Conservation (phyloP, 2,329 filamentous ascomycete species). For the Dactylellina cionopaga region DNA sequence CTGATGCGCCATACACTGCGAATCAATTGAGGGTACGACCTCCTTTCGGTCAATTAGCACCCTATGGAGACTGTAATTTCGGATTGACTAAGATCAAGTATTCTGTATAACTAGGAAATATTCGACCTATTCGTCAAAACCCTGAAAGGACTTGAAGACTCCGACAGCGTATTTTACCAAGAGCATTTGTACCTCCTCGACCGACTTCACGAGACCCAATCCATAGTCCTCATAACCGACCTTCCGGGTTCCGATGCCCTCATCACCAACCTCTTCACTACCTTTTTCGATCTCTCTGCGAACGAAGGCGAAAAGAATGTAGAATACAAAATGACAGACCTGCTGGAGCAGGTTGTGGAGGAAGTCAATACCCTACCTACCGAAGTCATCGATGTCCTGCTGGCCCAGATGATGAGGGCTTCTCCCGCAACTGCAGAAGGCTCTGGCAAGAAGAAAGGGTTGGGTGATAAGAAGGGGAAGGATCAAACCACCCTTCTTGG, state of each 20-base stretch:
- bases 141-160: slow-evolving; percentile 54
- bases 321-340: slow-evolving; percentile 87
- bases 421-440: slow-evolving; percentile 67
- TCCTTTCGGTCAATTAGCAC: neutral
- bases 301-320: slow-evolving; percentile 92
- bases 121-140: slow-evolving; percentile 84
- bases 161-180: slow-evolving; percentile 55
- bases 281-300: slow-evolving; percentile 88
- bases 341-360: slow-evolving; percentile 86
- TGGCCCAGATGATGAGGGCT: slow-evolving; percentile 92
- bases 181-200: slow-evolving; percentile 92
- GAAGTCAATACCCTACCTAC: slow-evolving; percentile 80
- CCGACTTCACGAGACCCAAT: slow-evolving; percentile 92
- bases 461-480: slow-evolving; percentile 66
- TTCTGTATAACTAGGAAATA: slow-evolving; percentile 74
- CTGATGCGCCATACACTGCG: slow-evolving; percentile 90
- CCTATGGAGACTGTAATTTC: neutral
- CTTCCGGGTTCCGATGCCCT: slow-evolving; percentile 83
- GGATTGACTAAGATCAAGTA: slow-evolving; percentile 1
- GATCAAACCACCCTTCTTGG: slow-evolving; percentile 60
- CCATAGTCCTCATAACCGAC: slow-evolving; percentile 89
- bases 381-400: slow-evolving; percentile 88
- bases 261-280: slow-evolving; percentile 82
- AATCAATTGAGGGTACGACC: slow-evolving; percentile 82
- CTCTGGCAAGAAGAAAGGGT: slow-evolving; percentile 40